These are phyloP conservation scores for Camelina neglecta DNA, from an alignment of 345 rosid genomes.

Conservation along the genomic window DNA sequence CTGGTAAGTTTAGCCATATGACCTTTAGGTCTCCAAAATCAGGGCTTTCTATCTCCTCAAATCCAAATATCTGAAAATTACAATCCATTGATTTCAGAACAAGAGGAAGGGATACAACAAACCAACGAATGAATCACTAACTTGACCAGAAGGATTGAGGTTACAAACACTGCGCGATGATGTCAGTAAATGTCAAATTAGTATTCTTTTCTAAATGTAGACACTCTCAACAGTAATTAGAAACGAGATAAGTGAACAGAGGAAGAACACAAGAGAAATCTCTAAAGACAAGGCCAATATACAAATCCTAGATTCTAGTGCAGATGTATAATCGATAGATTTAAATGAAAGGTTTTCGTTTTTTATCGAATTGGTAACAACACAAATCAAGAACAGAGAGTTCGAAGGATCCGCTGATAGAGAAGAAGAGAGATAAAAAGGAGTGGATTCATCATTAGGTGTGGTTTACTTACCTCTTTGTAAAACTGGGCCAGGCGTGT, in stretches of 20 bases:
- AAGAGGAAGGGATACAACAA: background rate
- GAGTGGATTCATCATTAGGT: background rate
- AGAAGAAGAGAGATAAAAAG: background rate
- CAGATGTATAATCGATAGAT: background rate
- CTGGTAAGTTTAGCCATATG: slow-evolving; percentile 77
- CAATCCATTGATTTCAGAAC: background rate
- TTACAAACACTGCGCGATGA: background rate
- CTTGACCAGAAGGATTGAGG: background rate
- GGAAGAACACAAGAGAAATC: background rate
- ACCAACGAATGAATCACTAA: background rate
- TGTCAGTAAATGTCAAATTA: background rate
- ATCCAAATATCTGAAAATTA: slow-evolving; percentile 65
- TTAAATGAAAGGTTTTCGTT: background rate
- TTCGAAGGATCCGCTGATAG: background rate
- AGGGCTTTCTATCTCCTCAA: slow-evolving; percentile 77
- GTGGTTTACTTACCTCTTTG: slow-evolving; percentile 53
- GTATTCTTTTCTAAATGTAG: background rate
- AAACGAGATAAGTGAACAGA: background rate
- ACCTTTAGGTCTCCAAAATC: slow-evolving; percentile 73
- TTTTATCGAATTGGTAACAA: background rate
- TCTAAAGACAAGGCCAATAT: background rate
- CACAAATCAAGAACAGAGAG: background rate
- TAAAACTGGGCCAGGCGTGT: slow-evolving; percentile 76
- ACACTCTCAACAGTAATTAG: background rate
- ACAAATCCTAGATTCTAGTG: slow-evolving; percentile 10